phyloP scores from a whole-genome alignment of 2,329 filamentous ascomycete genomes.

The Sphaerulina vaccinii region DNA sequence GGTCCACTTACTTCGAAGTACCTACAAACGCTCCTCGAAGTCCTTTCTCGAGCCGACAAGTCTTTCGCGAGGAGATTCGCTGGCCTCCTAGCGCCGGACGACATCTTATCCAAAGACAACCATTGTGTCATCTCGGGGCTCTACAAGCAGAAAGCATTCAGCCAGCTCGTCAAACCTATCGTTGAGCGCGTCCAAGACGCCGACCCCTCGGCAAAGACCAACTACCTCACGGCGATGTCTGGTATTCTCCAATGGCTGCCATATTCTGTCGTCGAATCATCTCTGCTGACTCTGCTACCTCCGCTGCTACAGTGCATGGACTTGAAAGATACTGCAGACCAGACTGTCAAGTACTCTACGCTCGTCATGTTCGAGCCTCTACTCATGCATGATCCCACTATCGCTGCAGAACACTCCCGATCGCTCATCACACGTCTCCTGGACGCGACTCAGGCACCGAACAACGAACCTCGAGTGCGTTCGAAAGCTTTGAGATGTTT shows the following conservation, averaged over 20 bases:
- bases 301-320: slow-evolving; percentile 64
- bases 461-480: slow-evolving; percentile 45
- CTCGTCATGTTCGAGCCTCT: slow-evolving; percentile 59
- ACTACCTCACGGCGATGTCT: slow-evolving; percentile 63
- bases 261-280: slow-evolving; percentile 59
- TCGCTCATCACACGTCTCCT: slow-evolving; percentile 58
- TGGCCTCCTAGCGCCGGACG: slow-evolving; percentile 59
- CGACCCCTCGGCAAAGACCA: slow-evolving; percentile 51
- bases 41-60: slow-evolving; percentile 48
- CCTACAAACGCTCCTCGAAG: slow-evolving; percentile 48
- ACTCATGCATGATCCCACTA: slow-evolving; percentile 56
- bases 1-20: slow-evolving; percentile 44
- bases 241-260: slow-evolving; percentile 61
- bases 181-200: slow-evolving; percentile 52
- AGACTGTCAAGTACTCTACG: slow-evolving; percentile 59
- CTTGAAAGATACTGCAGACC: slow-evolving; percentile 40
- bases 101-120: slow-evolving; percentile 60
- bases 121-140: slow-evolving; percentile 61
- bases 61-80: slow-evolving; percentile 58
- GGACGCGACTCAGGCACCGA: slow-evolving; percentile 37
- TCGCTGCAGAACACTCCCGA: slow-evolving; percentile 56
- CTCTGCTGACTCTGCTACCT: slow-evolving; percentile 57
- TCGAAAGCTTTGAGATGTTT: slow-evolving; percentile 51
- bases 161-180: slow-evolving; percentile 57
- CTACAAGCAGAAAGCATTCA: slow-evolving; percentile 64